A percentile compares a stretch with the other conserved stretches of the same genome.
Conservation (phyloP, 1,139 yeast species). For the Lodderomyces margitis region DNA sequence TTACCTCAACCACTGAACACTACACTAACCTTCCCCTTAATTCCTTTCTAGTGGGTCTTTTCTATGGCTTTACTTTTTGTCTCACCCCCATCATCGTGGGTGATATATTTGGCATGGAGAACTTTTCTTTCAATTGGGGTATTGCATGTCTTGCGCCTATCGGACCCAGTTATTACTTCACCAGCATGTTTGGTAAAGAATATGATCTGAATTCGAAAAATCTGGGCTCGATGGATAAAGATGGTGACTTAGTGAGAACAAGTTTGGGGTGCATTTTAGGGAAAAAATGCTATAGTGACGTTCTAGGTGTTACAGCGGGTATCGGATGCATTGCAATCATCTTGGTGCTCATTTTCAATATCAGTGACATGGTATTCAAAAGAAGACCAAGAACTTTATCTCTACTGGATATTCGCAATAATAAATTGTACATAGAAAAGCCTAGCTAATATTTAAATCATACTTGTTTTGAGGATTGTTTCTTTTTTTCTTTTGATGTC, state of each 20-base stretch:
- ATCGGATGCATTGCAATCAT: slow-evolving; percentile 26
- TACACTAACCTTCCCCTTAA: slow-evolving; percentile 33
- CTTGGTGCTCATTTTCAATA: slow-evolving; percentile 26
- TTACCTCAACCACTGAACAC: slow-evolving; percentile 31
- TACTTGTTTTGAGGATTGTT: not conserved
- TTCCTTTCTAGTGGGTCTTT: slow-evolving; percentile 50
- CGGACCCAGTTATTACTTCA: slow-evolving; percentile 49
- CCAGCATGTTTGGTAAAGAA: slow-evolving; percentile 49
- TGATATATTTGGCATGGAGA: slow-evolving; percentile 54
- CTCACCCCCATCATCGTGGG: slow-evolving; percentile 58
- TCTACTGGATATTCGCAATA: slow-evolving; percentile 4
- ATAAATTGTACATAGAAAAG: slow-evolving; percentile 6
- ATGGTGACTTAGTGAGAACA: not conserved
- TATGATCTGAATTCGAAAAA: slow-evolving; percentile 44
- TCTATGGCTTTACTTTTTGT: slow-evolving; percentile 59
- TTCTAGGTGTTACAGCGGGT: slow-evolving; percentile 36
- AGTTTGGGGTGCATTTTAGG: slow-evolving; percentile 34
- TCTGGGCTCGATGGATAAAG: not conserved
- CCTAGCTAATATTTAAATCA: not conserved
- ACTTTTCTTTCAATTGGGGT: slow-evolving; percentile 60
- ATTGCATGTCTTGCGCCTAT: slow-evolving; percentile 54
- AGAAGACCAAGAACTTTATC: not conserved
- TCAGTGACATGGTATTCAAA: slow-evolving; percentile 13
- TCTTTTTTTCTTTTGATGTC: not conserved
- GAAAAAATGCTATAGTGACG: slow-evolving; percentile 41